Evolutionary conservation across 768 basidiomycete genomes (phyloP), one percentile per base, ranked within the genome.

Genomic region (Suillus bovinus): DNA sequence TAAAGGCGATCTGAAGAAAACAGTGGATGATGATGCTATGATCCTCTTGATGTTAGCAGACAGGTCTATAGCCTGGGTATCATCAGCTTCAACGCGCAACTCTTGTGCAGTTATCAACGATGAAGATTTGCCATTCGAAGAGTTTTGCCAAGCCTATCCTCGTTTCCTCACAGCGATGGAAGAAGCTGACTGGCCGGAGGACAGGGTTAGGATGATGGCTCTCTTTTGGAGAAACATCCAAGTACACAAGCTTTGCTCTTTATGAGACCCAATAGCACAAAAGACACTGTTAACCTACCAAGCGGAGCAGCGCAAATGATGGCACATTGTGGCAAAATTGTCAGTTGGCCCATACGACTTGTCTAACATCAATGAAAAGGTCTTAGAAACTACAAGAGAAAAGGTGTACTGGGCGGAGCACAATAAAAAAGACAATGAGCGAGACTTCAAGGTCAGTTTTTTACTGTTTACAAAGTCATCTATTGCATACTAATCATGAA

Each of bases 191-290:
- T 44, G 42, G 42, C 42, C 11, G 4, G 10, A 13, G 5, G 42
- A 44, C 3, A n/a, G n/a, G 5, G 2, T 44, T 4, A n/a, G 42
- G 0, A 44, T 44, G n/a, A 44, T 44, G 42, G 42, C n/a, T 0
- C 11, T 5, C 4, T 44, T 44, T 10, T 44, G 42, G 42, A 44
- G n/a, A 10, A 44, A 44, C n/a, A n/a, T 22, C 1, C 42, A 44
- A 4, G n/a, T 44, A 0, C 42, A 44, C 11, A 11, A 2, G 3
- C 13, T 1, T 2, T 2, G 20, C 0, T 44, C 42, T 0, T 0
- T 44, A 2, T 11, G 10, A 2, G 4, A 5, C 5, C 10, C 0
- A 0, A 11, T 44, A 44, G 42, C 4, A 0, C n/a, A 44, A n/a
- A 44, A 44, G 42, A 5, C 11, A 0, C n/a, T 44, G 4, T 5